Percentiles rank a stretch among this genome's conserved stretches.
Conservation (phyloP, 2,329 filamentous ascomycete species). For the Paradendryphiella salina region DNA sequence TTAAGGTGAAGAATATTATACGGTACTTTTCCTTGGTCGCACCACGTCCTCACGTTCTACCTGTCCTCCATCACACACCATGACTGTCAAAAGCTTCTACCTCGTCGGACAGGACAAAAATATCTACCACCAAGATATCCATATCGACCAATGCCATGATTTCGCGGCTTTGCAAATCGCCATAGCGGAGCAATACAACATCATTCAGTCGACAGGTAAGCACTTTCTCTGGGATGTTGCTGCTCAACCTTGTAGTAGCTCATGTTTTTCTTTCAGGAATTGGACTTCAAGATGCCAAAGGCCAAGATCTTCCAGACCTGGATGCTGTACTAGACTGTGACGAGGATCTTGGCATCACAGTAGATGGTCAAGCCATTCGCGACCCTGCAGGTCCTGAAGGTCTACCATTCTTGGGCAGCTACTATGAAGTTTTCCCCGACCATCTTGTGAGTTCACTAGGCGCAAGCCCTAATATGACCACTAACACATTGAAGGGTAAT, state of each 20-base stretch:
- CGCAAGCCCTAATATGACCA: neutral
- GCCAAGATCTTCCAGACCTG: constrained; percentile 13
- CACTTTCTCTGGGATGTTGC: neutral
- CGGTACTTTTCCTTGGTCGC: neutral
- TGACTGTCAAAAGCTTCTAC: constrained; percentile 24
- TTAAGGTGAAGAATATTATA: neutral
- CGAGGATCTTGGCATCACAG: constrained; percentile 16
- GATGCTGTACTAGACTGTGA: constrained; percentile 21
- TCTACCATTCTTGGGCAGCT: constrained; percentile 20
- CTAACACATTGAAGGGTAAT: constrained; percentile 11
- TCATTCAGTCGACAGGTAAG: constrained; percentile 15
- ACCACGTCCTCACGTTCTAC: neutral
- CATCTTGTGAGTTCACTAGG: constrained; percentile 14
- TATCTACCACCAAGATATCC: constrained; percentile 20
- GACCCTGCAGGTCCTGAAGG: constrained; percentile 16
- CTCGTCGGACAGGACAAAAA: constrained; percentile 19
- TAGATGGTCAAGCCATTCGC: constrained; percentile 14
- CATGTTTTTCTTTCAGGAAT: constrained; percentile 1
- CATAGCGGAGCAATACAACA: constrained; percentile 22
- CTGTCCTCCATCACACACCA: neutral
- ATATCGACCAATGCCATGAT: constrained; percentile 21
- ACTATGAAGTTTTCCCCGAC: constrained; percentile 20
- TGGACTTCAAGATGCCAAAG: constrained; percentile 17
- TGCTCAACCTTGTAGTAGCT: neutral
- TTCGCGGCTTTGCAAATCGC: constrained; percentile 20